These are phyloP conservation scores for Histomonas meleagridis DNA, from an alignment of 208 protist genomes.

Conservation along the genomic window DNA sequence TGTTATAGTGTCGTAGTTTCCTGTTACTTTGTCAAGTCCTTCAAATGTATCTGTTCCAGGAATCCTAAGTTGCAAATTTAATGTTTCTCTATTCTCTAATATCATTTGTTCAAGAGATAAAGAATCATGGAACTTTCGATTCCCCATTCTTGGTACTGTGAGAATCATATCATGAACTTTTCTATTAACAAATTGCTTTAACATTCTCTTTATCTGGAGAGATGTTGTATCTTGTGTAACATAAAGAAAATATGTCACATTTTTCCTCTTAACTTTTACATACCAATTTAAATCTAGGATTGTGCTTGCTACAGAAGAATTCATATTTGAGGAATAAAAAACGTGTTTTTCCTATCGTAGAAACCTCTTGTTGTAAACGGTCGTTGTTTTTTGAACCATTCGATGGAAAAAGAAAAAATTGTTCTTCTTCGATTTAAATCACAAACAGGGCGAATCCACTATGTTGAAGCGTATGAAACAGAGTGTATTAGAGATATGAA, in stretches of 20 bases:
- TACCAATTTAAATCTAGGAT: background rate
- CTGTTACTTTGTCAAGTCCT: background rate
- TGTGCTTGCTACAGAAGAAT: background rate
- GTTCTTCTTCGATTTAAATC: no score
- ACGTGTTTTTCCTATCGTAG: no score
- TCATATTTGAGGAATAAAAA: background rate
- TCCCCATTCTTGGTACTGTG: background rate
- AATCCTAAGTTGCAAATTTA: background rate
- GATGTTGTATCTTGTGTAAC: background rate
- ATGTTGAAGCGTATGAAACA: no score
- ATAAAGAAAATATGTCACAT: background rate
- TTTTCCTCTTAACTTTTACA: background rate
- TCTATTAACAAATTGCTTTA: background rate
- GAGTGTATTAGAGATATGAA: no score
- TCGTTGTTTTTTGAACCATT: no score
- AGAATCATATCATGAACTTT: constrained; percentile 14
- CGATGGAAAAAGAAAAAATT: no score
- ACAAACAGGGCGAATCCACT: no score
- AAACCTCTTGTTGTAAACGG: no score
- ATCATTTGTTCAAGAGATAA: background rate
- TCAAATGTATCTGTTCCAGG: background rate
- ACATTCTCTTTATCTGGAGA: background rate
- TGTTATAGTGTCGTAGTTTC: constrained; percentile 13
- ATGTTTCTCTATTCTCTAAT: background rate
- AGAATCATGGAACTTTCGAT: constrained; percentile 6